Evolutionary conservation across 306 rosid species (phyloP), one percentile per base, ranked within the genome.

Genomic region (Boehmeria nivea): DNA sequence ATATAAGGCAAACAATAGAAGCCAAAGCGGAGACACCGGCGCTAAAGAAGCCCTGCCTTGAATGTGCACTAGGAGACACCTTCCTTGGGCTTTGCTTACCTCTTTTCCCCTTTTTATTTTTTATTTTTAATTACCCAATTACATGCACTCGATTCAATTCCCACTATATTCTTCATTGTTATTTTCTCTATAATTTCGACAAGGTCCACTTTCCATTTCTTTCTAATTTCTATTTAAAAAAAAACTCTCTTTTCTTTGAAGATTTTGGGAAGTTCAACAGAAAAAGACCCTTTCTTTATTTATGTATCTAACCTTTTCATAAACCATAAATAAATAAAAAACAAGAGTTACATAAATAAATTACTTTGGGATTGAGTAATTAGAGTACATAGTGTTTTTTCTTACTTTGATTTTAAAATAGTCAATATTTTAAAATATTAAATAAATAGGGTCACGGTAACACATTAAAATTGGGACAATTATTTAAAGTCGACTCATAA

Each of bases 1-100:
- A 21, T 5, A 11, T 4, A 13, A 34, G 12, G 65, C 61, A 55
- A 59, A 66, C 52, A 43, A 43, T 72, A 69, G 69, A 67, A 55
- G 49, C 67, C 54, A 64, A 86, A 78, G 79, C 86, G 91, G 86
- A 75, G 85, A 90, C 98, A 90, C 87, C 94, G 98, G 88, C 98
- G 88, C 91, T 59, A 75, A 86, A 81, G 78, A 63, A 81, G 90
- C 67, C 77, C 84, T 90, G 88, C 83, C 88, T 87, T 82, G 94
- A 81, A 55, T 76, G 80, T 86, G 45, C 68, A 66, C 54, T 70
- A 55, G 91, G 87, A 70, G 84, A 82, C 98, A 90, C 85, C 61
- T 60, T 71, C 81, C 95, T 90, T 86, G 88, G 81, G 74, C 76
- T 82, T 68, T 77, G 86, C 70, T 69, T 71, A 51, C 72, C 51